Conservation (phyloP, 129 eudicot genomes). For the Helichrysum umbraculigerum region DNA sequence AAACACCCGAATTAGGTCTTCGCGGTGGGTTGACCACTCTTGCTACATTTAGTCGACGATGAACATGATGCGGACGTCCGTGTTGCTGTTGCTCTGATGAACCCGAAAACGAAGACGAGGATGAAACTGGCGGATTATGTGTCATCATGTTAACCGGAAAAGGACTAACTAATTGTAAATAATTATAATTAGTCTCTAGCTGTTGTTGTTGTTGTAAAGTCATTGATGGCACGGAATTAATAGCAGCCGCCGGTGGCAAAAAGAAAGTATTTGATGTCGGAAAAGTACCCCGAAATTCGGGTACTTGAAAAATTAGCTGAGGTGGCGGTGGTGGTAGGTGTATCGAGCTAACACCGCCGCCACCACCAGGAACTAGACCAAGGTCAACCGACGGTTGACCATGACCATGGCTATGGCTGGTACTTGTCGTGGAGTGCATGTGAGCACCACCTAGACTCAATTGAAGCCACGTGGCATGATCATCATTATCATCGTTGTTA, state of each 20-base stretch:
- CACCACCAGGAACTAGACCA: constrained; percentile 25
- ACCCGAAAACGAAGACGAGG: constrained; percentile 38
- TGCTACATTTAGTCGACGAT: constrained; percentile 24
- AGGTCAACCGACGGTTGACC: constrained; percentile 29
- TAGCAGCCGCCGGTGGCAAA: constrained; percentile 25
- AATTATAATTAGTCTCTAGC: constrained; percentile 29
- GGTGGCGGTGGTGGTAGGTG: not conserved
- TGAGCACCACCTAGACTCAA: constrained; percentile 51
- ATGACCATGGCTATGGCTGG: not conserved
- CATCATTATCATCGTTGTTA: constrained; percentile 16
- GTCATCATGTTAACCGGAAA: constrained; percentile 25
- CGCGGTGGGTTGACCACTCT: constrained; percentile 67
- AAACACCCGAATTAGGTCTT: constrained; percentile 74
- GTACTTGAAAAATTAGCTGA: constrained; percentile 25
- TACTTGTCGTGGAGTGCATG: constrained; percentile 18
- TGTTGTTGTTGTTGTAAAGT: constrained; percentile 26
- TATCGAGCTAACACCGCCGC: constrained; percentile 9
- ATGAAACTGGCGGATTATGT: constrained; percentile 24
- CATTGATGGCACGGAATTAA: constrained; percentile 16
- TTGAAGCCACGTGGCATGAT: constrained; percentile 53
- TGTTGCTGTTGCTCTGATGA: constrained; percentile 22
- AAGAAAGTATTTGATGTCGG: constrained; percentile 26
- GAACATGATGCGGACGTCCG: constrained; percentile 32
- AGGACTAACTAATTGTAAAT: constrained; percentile 44
- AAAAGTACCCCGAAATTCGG: constrained; percentile 30